Conservation (phyloP, 352 stramenopile species). For the Aphanomyces euteiches region DNA sequence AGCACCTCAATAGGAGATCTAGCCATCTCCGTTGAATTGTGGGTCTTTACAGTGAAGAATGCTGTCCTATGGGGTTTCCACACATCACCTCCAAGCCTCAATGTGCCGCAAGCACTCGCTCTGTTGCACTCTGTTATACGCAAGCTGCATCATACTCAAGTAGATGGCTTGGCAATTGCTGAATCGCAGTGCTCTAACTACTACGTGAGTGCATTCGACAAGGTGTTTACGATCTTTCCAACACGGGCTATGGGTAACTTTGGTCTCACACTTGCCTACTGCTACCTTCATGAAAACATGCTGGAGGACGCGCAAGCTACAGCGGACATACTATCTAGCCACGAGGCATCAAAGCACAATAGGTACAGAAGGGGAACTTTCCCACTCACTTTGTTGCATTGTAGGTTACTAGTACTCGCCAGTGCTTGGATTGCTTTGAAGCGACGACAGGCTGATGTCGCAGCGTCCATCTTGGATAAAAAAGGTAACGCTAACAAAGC, state of each 20-base stretch:
- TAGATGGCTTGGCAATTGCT: background rate
- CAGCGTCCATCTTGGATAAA: background rate
- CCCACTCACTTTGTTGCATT: no score
- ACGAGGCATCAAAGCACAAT: no score
- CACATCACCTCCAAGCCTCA: background rate
- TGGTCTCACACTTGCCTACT: conserved; percentile 19
- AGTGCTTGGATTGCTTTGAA: background rate
- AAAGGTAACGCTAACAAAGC: background rate
- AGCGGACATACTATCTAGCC: background rate
- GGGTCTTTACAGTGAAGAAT: background rate
- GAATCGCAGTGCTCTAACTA: background rate
- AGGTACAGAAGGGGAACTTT: no score
- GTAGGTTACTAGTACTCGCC: background rate
- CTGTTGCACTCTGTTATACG: background rate
- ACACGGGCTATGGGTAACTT: background rate
- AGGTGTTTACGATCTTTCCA: conserved; percentile 1
- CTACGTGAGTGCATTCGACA: conserved; percentile 11
- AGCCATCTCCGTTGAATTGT: background rate
- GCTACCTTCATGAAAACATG: conserved; percentile 15
- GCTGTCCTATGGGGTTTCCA: conserved; percentile 10
- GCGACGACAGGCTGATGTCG: conserved; percentile 5
- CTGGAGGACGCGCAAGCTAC: conserved; percentile 1
- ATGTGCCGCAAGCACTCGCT: conserved; percentile 3
- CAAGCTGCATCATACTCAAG: background rate
- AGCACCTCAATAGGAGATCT: background rate